phyloP scores from a whole-genome alignment of 805 yeast species.

The Kodamaea lidongshanica region DNA sequence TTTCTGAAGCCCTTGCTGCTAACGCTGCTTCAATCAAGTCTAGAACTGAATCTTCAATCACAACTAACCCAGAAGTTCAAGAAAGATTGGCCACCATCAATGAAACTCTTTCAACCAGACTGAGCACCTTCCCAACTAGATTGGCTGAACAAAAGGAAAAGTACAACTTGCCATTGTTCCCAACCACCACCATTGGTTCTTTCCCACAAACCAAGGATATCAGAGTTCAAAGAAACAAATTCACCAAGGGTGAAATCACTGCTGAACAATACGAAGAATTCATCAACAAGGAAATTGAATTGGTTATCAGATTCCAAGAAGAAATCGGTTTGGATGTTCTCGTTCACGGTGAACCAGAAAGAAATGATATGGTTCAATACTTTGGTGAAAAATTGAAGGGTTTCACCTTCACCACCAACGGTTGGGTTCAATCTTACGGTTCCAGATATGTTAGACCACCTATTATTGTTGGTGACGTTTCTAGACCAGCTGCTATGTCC shows the following conservation, averaged over 20 bases:
- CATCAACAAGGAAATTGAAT: conserved; percentile 94
- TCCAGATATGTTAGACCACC: conserved; percentile 99
- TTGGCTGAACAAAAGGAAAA: conserved; percentile 77
- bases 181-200: conserved; percentile 99
- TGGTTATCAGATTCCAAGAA: conserved; percentile 97
- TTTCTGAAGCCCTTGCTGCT: conserved; percentile 68
- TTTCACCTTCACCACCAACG: conserved; percentile 96
- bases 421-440: conserved; percentile 99
- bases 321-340: conserved; percentile 96
- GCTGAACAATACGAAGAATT: conserved; percentile 93
- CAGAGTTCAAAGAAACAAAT: conserved; percentile 97
- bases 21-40: conserved; percentile 82
- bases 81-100: conserved; percentile 75
- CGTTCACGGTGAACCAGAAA: conserved; percentile 99
- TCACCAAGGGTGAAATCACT: conserved; percentile 92
- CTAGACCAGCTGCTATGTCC: conserved; percentile 97
- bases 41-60: conserved; percentile 79
- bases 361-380: conserved; percentile 99
- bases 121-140: conserved; percentile 80
- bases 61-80: conserved; percentile 88
- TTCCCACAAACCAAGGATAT: conserved; percentile 99
- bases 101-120: conserved; percentile 75
- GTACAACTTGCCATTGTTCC: conserved; percentile 96
- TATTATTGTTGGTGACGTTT: conserved; percentile 96
- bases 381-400: conserved; percentile 99